A percentile compares a stretch with the other conserved stretches of the same genome.
These are phyloP conservation scores for Eurotiales sp. DNA, from an alignment of 2,329 filamentous ascomycete genomes.

Conservation along the genomic window DNA sequence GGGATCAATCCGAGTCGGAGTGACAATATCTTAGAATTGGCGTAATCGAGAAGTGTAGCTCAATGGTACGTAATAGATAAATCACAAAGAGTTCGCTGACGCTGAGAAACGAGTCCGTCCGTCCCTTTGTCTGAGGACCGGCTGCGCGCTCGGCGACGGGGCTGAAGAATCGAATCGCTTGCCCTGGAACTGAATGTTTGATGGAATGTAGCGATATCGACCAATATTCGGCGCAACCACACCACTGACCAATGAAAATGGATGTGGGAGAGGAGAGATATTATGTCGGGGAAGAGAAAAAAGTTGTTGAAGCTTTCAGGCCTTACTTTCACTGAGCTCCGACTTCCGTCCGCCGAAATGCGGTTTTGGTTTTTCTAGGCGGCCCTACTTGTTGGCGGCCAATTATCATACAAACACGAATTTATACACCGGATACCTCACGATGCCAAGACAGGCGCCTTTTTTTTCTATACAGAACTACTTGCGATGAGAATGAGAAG, in stretches of 20 bases:
- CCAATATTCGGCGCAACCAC: background rate
- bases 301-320: constrained; percentile 3
- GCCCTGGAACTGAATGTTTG: background rate
- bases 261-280: background rate
- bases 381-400: background rate
- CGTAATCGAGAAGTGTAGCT: no score
- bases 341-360: background rate
- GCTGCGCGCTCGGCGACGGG: background rate
- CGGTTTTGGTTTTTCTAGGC: background rate
- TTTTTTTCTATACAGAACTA: no score
- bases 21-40: no score
- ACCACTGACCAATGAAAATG: background rate
- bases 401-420: constrained; percentile 16
- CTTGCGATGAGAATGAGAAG: no score
- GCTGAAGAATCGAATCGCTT: background rate
- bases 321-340: background rate
- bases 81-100: no score
- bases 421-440: background rate
- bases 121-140: background rate
- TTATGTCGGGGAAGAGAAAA: background rate
- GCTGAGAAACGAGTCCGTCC: background rate
- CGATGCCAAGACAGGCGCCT: no score
- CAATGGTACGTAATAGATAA: no score
- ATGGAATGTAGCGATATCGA: background rate
- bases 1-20: background rate